Evolutionary conservation across 768 basidiomycete species (phyloP), one percentile per base, ranked within the genome.

Genomic region (Amylocystis lapponica): DNA sequence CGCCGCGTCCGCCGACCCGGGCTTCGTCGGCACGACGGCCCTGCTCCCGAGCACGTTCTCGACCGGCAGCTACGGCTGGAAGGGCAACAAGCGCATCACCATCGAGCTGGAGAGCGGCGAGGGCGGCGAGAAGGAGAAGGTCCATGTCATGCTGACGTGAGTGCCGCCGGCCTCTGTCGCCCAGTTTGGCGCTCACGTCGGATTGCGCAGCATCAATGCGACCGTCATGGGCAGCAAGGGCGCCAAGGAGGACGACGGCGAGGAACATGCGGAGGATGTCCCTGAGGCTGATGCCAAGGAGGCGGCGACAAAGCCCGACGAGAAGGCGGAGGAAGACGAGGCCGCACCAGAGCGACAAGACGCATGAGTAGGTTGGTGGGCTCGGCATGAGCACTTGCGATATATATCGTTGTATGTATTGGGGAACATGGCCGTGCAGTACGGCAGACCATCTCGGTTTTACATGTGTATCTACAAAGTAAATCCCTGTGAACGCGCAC

Each of bases 1-100:
- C 19, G 59, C 55, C 4, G 61, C 65, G 5, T 53, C 64, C 3
- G 61, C 58, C 3, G 86, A 87, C 60, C 68, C 77, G 21, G 86
- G 83, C 9, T 70, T 75, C 57, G 67, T 88, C 48, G 77, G 76
- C 13, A 70, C 64, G 31, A 58, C 80, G 17, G 72, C 74, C 0
- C 69, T 88, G 6, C 51, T 71, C 3, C 76, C 88, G 2, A 73
- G 63, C 45, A 67, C 74, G 29, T 88, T 91, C 62, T 54, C 67
- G 12, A 87, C 86, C 0, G 86, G 87, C 10, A 86, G 83, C 56
- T 87, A 83, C 58, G 88, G 89, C 14, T 91, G 88, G 88, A 90
- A 88, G 59, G 87, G 82, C 2, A 75, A 62, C 59, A 83, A 81
- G 59, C 74, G 79, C 20, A 62, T 89, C 46, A 71, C 68, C 1